Evolutionary conservation across 148 eudicot species (phyloP).

Genomic region (Camellia lanceoleosa): DNA sequence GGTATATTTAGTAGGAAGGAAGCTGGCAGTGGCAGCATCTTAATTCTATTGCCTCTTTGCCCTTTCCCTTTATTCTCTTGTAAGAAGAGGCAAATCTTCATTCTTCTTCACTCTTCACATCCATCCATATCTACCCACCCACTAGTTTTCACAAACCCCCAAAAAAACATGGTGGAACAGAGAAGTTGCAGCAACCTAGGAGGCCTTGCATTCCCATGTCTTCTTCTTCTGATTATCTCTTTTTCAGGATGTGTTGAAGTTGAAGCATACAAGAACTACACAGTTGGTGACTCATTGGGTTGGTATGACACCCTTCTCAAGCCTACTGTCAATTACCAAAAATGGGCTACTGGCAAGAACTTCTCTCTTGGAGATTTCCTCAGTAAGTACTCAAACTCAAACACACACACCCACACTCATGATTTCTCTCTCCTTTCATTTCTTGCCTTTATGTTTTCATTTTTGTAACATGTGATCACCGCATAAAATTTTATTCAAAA

Average conservation of each 20-base stretch:
- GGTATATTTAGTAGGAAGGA: too few species aligned
- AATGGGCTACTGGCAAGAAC: slow-evolving; percentile 63
- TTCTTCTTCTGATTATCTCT: slow-evolving; percentile 7
- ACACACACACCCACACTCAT: not conserved
- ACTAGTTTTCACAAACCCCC: not conserved
- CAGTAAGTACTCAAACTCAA: slow-evolving; percentile 40
- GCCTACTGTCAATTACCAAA: slow-evolving; percentile 57
- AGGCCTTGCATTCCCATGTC: not conserved
- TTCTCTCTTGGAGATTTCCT: slow-evolving; percentile 94
- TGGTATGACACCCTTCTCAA: slow-evolving; percentile 71
- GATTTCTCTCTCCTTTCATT: not conserved
- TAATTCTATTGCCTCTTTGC: too few species aligned
- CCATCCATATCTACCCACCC: too few species aligned
- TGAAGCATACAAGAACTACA: slow-evolving; percentile 76
- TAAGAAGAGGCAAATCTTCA: too few species aligned
- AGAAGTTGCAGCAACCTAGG: not conserved
- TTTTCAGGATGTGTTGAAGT: slow-evolving; percentile 32
- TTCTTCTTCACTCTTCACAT: too few species aligned
- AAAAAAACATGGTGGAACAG: not conserved
- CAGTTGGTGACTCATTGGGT: slow-evolving; percentile 82
- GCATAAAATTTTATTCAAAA: too few species aligned
- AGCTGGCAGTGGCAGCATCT: too few species aligned
- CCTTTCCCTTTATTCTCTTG: too few species aligned
- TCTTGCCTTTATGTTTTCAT: not conserved
- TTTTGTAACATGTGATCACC: not conserved